Evolutionary conservation across 2,329 filamentous ascomycete genomes (phyloP).

Genomic region (Apiospora kogelbergensis): DNA sequence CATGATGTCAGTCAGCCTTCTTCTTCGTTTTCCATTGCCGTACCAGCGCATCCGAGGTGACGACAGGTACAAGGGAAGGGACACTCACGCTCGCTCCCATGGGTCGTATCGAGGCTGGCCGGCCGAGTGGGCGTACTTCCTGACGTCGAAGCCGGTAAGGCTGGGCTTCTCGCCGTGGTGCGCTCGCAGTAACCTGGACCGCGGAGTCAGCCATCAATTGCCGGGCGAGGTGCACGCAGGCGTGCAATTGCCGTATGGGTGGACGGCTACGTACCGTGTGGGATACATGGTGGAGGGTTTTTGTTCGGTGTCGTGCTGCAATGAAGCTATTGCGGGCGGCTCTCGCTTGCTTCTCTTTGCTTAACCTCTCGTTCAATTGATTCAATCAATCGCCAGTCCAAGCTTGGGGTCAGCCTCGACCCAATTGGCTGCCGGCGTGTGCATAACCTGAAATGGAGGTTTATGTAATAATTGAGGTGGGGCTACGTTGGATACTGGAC

Average conservation of each 20-base stretch:
- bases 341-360: slow-evolving; percentile 1
- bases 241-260: background rate
- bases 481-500: too few species aligned
- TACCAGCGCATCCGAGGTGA: too few species aligned
- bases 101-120: slow-evolving; percentile 64
- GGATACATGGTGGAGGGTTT: slow-evolving; percentile 30
- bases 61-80: too few species aligned
- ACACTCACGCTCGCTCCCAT: slow-evolving; percentile 63
- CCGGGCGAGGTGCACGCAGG: background rate
- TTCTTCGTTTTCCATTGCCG: too few species aligned
- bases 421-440: background rate
- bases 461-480: too few species aligned
- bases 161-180: slow-evolving; percentile 60
- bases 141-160: slow-evolving; percentile 90
- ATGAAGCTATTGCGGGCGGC: slow-evolving; percentile 4
- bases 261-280: slow-evolving; percentile 28
- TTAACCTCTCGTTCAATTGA: background rate
- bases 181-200: slow-evolving; percentile 50
- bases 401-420: background rate
- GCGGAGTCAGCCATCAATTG: background rate
- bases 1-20: background rate
- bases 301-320: background rate
- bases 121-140: slow-evolving; percentile 73
- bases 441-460: too few species aligned
- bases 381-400: background rate